These are phyloP conservation scores for Xylaria castorea DNA, from an alignment of 495 filamentous ascomycete species.

Conservation along the genomic window DNA sequence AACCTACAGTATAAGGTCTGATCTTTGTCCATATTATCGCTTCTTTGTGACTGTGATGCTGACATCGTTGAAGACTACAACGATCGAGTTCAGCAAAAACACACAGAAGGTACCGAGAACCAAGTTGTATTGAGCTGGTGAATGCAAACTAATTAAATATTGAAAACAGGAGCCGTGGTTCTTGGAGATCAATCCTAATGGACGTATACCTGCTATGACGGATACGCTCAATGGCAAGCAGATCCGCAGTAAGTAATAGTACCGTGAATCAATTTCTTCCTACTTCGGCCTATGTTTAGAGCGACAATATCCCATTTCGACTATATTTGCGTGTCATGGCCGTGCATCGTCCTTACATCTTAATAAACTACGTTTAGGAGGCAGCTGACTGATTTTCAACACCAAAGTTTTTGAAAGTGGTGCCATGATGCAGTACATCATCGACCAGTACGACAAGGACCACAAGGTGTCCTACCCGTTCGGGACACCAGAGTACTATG, in stretches of 20 bases:
- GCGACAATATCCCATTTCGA: neutral
- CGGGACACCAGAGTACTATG: slow-evolving; percentile 77
- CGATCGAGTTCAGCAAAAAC: slow-evolving; percentile 74
- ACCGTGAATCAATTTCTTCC: neutral
- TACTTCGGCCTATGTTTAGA: neutral
- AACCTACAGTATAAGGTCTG: slow-evolving; percentile 67
- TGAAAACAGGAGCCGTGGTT: slow-evolving; percentile 68
- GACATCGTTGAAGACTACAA: slow-evolving; percentile 53
- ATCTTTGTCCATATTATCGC: slow-evolving; percentile 33
- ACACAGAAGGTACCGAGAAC: slow-evolving; percentile 64
- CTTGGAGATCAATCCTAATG: slow-evolving; percentile 91
- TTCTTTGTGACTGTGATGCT: slow-evolving; percentile 35
- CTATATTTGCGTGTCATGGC: neutral
- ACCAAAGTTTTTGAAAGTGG: slow-evolving; percentile 77
- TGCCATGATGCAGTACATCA: slow-evolving; percentile 85
- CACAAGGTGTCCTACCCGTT: slow-evolving; percentile 83
- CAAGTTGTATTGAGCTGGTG: slow-evolving; percentile 26
- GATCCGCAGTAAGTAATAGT: slow-evolving; percentile 56
- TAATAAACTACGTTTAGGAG: neutral
- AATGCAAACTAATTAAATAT: slow-evolving; percentile 47
- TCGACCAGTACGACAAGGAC: slow-evolving; percentile 78
- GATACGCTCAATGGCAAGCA: slow-evolving; percentile 79
- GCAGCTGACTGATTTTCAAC: neutral
- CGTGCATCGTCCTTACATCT: neutral
- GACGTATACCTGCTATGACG: slow-evolving; percentile 90